Percentiles rank a stretch among this genome's conserved stretches.
Evolutionary conservation across 2,329 filamentous ascomycete species (phyloP).

Genomic region (Onygenales sp.): DNA sequence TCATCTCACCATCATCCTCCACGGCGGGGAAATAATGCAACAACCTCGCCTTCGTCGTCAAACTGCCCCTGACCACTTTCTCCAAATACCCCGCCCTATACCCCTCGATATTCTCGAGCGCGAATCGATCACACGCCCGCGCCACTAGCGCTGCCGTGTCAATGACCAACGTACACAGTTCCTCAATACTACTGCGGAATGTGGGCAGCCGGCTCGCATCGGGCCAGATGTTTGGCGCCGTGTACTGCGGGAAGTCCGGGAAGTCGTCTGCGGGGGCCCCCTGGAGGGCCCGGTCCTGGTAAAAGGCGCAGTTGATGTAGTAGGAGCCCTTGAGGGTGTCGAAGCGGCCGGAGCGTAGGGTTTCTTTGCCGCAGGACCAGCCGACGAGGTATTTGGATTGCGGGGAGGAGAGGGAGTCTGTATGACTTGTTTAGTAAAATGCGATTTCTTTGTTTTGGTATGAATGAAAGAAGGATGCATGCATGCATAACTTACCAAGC

Average conservation of each 20-base stretch:
- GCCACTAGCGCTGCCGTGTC: constrained; percentile 84
- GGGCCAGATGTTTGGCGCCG: constrained; percentile 86
- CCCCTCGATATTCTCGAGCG: constrained; percentile 63
- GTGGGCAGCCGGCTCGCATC: constrained; percentile 57
- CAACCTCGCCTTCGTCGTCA: constrained; percentile 81
- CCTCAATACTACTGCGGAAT: constrained; percentile 63
- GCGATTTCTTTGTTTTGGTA: neutral
- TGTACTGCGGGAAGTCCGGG: constrained; percentile 70
- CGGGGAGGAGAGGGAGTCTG: constrained; percentile 34
- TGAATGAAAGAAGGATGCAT: too few species aligned
- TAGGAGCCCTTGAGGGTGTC: constrained; percentile 56
- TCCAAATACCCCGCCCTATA: constrained; percentile 77
- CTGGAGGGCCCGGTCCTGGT: constrained; percentile 30
- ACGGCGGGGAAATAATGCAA: constrained; percentile 76
- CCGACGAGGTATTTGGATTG: constrained; percentile 51
- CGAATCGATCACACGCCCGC: constrained; percentile 79
- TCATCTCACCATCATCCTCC: neutral
- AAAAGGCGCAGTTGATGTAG: constrained; percentile 54
- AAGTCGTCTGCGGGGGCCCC: constrained; percentile 27
- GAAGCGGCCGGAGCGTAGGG: constrained; percentile 50
- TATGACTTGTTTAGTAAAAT: constrained; percentile 43
- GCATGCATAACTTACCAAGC: constrained; percentile 46
- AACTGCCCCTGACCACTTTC: constrained; percentile 73
- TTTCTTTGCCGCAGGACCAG: constrained; percentile 58
- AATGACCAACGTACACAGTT: constrained; percentile 75